Conservation (phyloP, 331 rosid species). For the Quercus tomentella region DNA sequence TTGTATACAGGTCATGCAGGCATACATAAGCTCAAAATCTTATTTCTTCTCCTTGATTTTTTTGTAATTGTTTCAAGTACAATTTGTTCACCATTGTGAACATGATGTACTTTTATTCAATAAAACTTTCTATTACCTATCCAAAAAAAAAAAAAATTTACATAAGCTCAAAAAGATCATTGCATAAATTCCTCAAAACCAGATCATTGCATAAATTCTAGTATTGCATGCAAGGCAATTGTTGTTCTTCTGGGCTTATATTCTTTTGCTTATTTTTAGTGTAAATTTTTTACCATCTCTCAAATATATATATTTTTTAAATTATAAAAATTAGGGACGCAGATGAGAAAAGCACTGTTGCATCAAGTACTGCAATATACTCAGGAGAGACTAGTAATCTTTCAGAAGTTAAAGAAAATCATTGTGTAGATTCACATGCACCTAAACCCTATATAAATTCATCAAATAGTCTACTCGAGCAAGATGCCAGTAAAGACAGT, state of each 20-base stretch:
- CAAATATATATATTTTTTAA: slow-evolving; percentile 8
- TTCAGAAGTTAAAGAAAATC: slow-evolving; percentile 38
- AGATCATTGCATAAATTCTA: background rate
- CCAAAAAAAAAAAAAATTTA: too few species aligned
- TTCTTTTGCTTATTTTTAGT: background rate
- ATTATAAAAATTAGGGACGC: slow-evolving; percentile 29
- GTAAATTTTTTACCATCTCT: slow-evolving; percentile 5
- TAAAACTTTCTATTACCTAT: too few species aligned
- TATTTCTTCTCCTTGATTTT: too few species aligned
- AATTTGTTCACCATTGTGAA: too few species aligned
- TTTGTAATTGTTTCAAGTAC: too few species aligned
- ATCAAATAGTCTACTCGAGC: slow-evolving; percentile 20
- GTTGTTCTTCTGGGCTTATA: background rate
- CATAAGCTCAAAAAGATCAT: background rate
- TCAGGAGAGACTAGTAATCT: slow-evolving; percentile 32
- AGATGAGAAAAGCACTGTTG: slow-evolving; percentile 30
- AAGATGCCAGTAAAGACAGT: slow-evolving; percentile 29
- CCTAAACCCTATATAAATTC: slow-evolving; percentile 26
- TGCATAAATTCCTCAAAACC: background rate
- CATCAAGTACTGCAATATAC: slow-evolving; percentile 20
- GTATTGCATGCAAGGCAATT: background rate
- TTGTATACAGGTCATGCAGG: background rate
- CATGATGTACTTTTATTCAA: too few species aligned
- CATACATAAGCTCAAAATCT: background rate
- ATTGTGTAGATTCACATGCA: slow-evolving; percentile 17